phyloP scores from a whole-genome alignment of 805 yeast genomes.

The Candida taoyuanica region DNA sequence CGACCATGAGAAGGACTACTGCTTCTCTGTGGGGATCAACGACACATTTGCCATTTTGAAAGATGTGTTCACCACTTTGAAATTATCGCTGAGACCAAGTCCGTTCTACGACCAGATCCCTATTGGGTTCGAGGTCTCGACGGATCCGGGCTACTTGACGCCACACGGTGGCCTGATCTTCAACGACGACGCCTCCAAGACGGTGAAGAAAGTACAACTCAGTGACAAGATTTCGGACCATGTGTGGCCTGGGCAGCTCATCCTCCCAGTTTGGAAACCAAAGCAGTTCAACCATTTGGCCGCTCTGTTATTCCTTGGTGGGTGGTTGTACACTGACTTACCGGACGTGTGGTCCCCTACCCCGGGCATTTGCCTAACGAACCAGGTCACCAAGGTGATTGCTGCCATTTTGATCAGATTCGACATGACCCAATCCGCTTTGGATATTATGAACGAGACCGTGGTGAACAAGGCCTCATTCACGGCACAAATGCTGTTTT shows the following conservation, averaged over 20 bases:
- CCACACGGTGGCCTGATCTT: slow-evolving; percentile 77
- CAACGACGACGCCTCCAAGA: slow-evolving; percentile 49
- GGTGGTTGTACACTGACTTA: slow-evolving; percentile 90
- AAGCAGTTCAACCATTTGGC: slow-evolving; percentile 40
- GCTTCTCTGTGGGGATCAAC: slow-evolving; percentile 65
- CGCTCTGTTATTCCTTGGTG: slow-evolving; percentile 34
- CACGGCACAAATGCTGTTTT: slow-evolving; percentile 61
- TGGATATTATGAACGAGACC: slow-evolving; percentile 46
- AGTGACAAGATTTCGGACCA: slow-evolving; percentile 52
- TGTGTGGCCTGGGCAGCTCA: slow-evolving; percentile 87
- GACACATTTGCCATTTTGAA: slow-evolving; percentile 57
- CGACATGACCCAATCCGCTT: slow-evolving; percentile 38
- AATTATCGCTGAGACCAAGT: slow-evolving; percentile 75
- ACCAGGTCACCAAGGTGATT: slow-evolving; percentile 39
- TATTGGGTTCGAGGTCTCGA: slow-evolving; percentile 53
- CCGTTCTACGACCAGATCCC: slow-evolving; percentile 68
- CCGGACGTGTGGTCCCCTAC: slow-evolving; percentile 90
- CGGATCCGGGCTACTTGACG: slow-evolving; percentile 77
- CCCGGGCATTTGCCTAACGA: slow-evolving; percentile 81
- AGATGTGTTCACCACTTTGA: slow-evolving; percentile 59
- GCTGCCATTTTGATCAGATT: slow-evolving; percentile 30
- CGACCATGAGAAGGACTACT: slow-evolving; percentile 83
- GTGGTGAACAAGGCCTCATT: slow-evolving; percentile 33
- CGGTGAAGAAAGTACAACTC: slow-evolving; percentile 41
- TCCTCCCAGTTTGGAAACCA: slow-evolving; percentile 66